Percentiles rank a stretch among this genome's conserved stretches.
Conservation (phyloP, 75 land plant species). For the Larix kaempferi region DNA sequence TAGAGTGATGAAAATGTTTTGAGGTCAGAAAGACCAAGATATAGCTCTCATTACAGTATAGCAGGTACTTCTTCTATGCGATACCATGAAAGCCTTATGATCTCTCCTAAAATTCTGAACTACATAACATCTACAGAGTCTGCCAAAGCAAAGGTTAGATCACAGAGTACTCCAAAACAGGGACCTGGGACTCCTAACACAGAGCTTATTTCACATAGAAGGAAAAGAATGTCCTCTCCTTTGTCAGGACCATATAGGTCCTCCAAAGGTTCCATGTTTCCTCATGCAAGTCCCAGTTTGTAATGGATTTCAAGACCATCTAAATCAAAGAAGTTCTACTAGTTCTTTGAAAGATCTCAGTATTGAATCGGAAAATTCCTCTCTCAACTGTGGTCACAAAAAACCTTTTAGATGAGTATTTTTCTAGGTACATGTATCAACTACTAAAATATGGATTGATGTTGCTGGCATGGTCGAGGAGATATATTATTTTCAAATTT, state of each 20-base stretch:
- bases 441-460: not conserved
- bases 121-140: slow-evolving; percentile 73
- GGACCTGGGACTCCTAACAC: not conserved
- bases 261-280: slow-evolving; percentile 22
- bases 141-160: slow-evolving; percentile 59
- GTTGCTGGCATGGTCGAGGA: not conserved
- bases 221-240: slow-evolving; percentile 13
- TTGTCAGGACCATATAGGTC: slow-evolving; percentile 1
- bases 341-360: not conserved
- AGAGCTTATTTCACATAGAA: too few relatives aligned
- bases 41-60: slow-evolving; percentile 16
- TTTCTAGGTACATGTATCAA: not conserved
- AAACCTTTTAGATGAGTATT: not conserved
- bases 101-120: slow-evolving; percentile 54
- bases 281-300: not conserved
- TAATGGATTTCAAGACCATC: slow-evolving; percentile 11
- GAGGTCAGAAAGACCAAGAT: slow-evolving; percentile 16
- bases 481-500: not conserved
- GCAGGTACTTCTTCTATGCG: slow-evolving; percentile 21
- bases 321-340: slow-evolving; percentile 2
- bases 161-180: slow-evolving; percentile 59
- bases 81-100: slow-evolving; percentile 74
- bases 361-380: not conserved
- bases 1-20: not conserved
- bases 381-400: not conserved